These are phyloP conservation scores for Oryza rufipogon DNA, from an alignment of 176 grass and related monocot species.

Conservation along the genomic window DNA sequence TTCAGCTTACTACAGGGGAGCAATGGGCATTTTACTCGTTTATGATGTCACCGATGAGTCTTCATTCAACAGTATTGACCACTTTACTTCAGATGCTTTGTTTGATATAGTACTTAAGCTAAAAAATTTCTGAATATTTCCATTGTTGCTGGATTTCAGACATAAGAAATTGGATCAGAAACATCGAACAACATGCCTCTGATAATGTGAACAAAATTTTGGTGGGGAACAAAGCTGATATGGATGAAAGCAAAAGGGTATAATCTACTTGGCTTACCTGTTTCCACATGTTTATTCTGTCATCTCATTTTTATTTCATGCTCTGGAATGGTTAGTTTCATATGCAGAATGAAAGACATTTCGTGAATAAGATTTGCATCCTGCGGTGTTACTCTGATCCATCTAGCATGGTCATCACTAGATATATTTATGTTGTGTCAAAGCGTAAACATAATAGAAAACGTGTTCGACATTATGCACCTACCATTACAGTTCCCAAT, in stretches of 20 bases:
- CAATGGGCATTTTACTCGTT: slow-evolving; percentile 81
- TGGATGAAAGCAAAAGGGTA: slow-evolving; percentile 67
- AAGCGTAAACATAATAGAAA: slow-evolving; percentile 5
- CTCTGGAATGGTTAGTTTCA: background rate
- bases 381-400: background rate
- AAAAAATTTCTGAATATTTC: background rate
- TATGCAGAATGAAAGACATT: background rate
- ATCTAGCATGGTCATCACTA: background rate
- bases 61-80: slow-evolving; percentile 63
- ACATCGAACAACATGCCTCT: slow-evolving; percentile 70
- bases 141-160: slow-evolving; percentile 41
- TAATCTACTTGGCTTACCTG: background rate
- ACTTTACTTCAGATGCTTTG: slow-evolving; percentile 15
- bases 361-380: background rate
- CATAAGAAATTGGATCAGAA: slow-evolving; percentile 80
- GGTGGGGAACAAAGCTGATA: slow-evolving; percentile 64
- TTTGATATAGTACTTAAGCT: background rate
- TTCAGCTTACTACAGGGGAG: slow-evolving; percentile 81
- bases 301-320: background rate
- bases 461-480: background rate
- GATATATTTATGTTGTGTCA: background rate
- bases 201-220: slow-evolving; percentile 66
- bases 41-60: slow-evolving; percentile 75
- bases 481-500: background rate
- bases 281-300: background rate